Base-by-base conservation (phyloP, 1,284 basidiomycete species). In the Tylopilus sp. region DNA sequence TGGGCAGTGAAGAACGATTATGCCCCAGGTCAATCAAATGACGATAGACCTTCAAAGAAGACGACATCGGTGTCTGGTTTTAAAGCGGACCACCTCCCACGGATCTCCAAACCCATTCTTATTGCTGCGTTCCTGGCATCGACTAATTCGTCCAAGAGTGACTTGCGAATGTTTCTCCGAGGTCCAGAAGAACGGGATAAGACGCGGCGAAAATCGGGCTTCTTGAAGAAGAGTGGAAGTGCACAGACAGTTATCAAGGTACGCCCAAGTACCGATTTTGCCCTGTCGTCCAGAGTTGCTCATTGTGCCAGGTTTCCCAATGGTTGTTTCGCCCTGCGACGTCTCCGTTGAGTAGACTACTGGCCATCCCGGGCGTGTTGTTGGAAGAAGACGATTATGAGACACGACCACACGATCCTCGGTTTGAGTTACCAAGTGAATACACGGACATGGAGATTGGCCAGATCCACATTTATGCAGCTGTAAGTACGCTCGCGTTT, bases 71-170 rank as follows among this genome's bases (percentile, higher is more conserved):
- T 16, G 69, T 68, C 54, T 65, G 70, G n/a, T 19, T 53, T 68
- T 53, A 67, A 49, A 47, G 60, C 65, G 15, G 68, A 72, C 16
- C 66, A 75, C 55, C 79, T 93, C 29, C 86, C 90, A 4, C 79
- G 84, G 0, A 83, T 92, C 78, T 89, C 89, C 18, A 92, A 92
- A 69, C 96, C 91, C 72, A 84, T 97, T 26, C 81, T 97, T 16
- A 79, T 97, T 12, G 93, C 95, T 0, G 88, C 92, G 0, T 98
- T 92, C 76, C 81, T 97, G 41, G 95, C 95, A 3, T 95, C 93
- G 55, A 94, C 92, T 64, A 98, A 98, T 76, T 95, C 96, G 0
- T 79, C 90, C 0, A 92, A 91, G 72, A 90, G 89, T 9, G 96
- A 98, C 77, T 62, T 95, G 68, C 83, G 92, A 38, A 91, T 96